These are phyloP conservation scores for Daldinia eschscholtzii DNA, from an alignment of 2,329 filamentous ascomycete genomes.

Conservation along the genomic window DNA sequence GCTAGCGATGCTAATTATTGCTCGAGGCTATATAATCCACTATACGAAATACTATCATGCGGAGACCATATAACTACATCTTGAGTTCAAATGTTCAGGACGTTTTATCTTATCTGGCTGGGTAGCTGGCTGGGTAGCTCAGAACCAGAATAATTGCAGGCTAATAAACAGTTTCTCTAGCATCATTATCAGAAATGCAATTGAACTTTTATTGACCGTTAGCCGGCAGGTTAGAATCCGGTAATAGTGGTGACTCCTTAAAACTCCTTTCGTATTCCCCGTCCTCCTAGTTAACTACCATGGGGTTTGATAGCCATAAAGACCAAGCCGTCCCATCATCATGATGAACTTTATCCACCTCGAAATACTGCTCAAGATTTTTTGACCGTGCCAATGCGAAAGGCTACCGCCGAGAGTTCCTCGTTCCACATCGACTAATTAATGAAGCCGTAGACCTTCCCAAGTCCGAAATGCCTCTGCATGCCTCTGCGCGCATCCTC, in stretches of 20 bases:
- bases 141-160: constrained; percentile 9
- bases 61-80: background rate
- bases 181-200: constrained; percentile 33
- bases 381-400: constrained; percentile 29
- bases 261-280: constrained; percentile 46
- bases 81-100: constrained; percentile 4
- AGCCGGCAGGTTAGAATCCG: constrained; percentile 30
- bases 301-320: constrained; percentile 32
- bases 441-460: constrained; percentile 37
- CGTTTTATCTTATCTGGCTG: constrained; percentile 4
- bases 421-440: constrained; percentile 44
- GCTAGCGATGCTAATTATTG: background rate
- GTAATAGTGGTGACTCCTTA: constrained; percentile 35
- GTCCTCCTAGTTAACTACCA: constrained; percentile 39
- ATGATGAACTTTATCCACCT: constrained; percentile 33
- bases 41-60: background rate
- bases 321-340: constrained; percentile 38
- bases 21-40: background rate
- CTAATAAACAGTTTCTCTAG: constrained; percentile 2
- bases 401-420: constrained; percentile 23
- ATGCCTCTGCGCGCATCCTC: constrained; percentile 13
- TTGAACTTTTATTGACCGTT: constrained; percentile 45
- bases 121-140: background rate
- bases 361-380: constrained; percentile 29
- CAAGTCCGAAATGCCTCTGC: constrained; percentile 33